Evolutionary conservation across 768 basidiomycete genomes (phyloP).

Genomic region (Russula emetica): DNA sequence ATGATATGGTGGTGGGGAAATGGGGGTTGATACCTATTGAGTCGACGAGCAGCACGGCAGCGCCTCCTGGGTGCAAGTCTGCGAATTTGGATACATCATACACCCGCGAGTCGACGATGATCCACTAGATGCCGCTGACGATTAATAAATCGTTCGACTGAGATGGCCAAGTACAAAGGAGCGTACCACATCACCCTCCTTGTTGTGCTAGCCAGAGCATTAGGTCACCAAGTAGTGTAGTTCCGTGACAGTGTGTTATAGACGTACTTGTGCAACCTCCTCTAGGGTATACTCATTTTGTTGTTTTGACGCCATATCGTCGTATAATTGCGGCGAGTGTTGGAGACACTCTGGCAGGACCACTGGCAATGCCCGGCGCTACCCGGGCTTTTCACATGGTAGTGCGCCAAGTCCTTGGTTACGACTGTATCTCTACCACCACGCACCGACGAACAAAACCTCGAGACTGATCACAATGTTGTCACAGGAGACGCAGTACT

Average conservation of each 20-base stretch:
- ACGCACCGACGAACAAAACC: too few species aligned
- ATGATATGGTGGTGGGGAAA: not conserved
- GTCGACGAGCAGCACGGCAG: conserved; percentile 63
- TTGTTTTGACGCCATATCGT: conserved; percentile 25
- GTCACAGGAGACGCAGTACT: too few species aligned
- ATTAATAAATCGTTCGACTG: not conserved
- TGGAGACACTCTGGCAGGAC: too few species aligned
- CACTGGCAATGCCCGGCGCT: too few species aligned
- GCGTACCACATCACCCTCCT: conserved; percentile 72
- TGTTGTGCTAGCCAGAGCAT: conserved; percentile 66
- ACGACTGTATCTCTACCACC: too few species aligned
- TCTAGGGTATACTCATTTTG: conserved; percentile 44
- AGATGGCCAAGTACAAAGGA: not conserved
- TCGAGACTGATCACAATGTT: too few species aligned
- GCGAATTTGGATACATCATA: conserved; percentile 80
- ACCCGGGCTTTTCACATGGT: too few species aligned
- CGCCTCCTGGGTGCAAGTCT: conserved; percentile 81
- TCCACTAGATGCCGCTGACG: conserved; percentile 56
- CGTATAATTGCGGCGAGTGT: not conserved
- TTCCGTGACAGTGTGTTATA: not conserved
- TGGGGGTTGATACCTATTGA: conserved; percentile 51
- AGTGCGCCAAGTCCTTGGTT: too few species aligned
- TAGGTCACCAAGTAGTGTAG: conserved; percentile 3
- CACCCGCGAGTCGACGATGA: conserved; percentile 75
- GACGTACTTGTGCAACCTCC: conserved; percentile 63